Conservation (phyloP, 768 basidiomycete species). For the Psilocybe tampanensis region DNA sequence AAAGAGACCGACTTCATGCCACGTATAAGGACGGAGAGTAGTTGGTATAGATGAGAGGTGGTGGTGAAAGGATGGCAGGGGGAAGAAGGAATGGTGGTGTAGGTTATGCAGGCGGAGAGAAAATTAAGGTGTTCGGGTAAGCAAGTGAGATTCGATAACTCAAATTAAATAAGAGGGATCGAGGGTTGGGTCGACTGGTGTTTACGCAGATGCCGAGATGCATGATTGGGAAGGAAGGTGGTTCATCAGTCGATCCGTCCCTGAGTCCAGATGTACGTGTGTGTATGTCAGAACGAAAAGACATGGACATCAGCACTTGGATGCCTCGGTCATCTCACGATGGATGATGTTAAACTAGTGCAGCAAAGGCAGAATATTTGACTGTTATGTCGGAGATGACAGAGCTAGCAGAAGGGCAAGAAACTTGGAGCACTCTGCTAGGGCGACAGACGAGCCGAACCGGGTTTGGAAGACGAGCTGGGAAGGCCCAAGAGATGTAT, state of each 20-base stretch:
- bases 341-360: slow-evolving; percentile 11
- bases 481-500: slow-evolving; percentile 7
- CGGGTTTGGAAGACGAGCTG: not conserved
- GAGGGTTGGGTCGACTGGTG: slow-evolving; percentile 17
- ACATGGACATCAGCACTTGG: slow-evolving; percentile 13
- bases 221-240: slow-evolving; percentile 20
- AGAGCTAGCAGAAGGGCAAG: not conserved
- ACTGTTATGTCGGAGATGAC: not conserved
- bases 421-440: not conserved
- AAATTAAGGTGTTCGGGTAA: slow-evolving; percentile 20
- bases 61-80: slow-evolving; percentile 1
- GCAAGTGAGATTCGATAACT: slow-evolving; percentile 16
- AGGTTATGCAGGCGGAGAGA: slow-evolving; percentile 11
- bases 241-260: slow-evolving; percentile 36
- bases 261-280: slow-evolving; percentile 26
- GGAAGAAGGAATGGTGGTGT: slow-evolving; percentile 13
- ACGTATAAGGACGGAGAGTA: slow-evolving; percentile 5
- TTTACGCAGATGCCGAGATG: slow-evolving; percentile 26
- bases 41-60: slow-evolving; percentile 5
- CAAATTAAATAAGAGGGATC: slow-evolving; percentile 29
- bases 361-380: not conserved
- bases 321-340: slow-evolving; percentile 13
- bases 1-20: slow-evolving; percentile 43
- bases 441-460: not conserved
- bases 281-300: slow-evolving; percentile 17